Percentiles rank a stretch among this genome's conserved stretches.
phyloP scores from a whole-genome alignment of 495 filamentous ascomycete genomes.

The Baudoinia panamericana region DNA sequence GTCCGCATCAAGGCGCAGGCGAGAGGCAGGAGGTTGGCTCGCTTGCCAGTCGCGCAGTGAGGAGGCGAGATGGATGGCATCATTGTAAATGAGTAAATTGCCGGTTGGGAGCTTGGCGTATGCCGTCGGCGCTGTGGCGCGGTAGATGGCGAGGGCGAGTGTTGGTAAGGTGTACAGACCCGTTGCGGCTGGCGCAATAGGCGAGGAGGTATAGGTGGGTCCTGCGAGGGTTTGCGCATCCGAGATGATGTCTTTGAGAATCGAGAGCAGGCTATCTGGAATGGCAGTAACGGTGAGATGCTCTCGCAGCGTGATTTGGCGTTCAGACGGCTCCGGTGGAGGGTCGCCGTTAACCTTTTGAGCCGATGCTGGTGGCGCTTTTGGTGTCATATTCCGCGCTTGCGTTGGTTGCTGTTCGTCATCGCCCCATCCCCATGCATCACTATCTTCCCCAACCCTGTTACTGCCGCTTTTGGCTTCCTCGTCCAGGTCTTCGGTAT shows the following conservation, averaged over 20 bases:
- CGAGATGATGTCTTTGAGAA: slow-evolving; percentile 54
- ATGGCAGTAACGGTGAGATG: slow-evolving; percentile 77
- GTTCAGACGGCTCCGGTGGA: slow-evolving; percentile 21
- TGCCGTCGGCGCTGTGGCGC: slow-evolving; percentile 68
- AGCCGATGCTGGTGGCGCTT: slow-evolving; percentile 17
- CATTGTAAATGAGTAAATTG: slow-evolving; percentile 91
- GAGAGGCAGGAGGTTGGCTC: slow-evolving; percentile 34
- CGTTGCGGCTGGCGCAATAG: slow-evolving; percentile 56
- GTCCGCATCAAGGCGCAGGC: slow-evolving; percentile 54
- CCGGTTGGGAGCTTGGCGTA: slow-evolving; percentile 50
- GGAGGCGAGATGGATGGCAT: slow-evolving; percentile 65
- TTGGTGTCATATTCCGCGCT: slow-evolving; percentile 6
- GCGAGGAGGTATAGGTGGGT: slow-evolving; percentile 39
- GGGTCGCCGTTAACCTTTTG: background rate
- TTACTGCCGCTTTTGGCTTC: slow-evolving; percentile 21
- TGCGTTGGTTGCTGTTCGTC: slow-evolving; percentile 26
- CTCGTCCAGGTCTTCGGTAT: slow-evolving; percentile 37
- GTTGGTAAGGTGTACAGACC: slow-evolving; percentile 72
- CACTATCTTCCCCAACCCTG: slow-evolving; percentile 37
- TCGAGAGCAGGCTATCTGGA: slow-evolving; percentile 58
- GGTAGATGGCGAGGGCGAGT: slow-evolving; percentile 77
- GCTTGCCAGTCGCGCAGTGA: slow-evolving; percentile 50
- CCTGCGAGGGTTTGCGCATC: slow-evolving; percentile 53
- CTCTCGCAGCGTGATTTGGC: slow-evolving; percentile 68
- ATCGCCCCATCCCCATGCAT: slow-evolving; percentile 67